A percentile compares a stretch with the other conserved stretches of the same genome.
Conservation (phyloP, 345 rosid species). For the Gossypium australe region DNA sequence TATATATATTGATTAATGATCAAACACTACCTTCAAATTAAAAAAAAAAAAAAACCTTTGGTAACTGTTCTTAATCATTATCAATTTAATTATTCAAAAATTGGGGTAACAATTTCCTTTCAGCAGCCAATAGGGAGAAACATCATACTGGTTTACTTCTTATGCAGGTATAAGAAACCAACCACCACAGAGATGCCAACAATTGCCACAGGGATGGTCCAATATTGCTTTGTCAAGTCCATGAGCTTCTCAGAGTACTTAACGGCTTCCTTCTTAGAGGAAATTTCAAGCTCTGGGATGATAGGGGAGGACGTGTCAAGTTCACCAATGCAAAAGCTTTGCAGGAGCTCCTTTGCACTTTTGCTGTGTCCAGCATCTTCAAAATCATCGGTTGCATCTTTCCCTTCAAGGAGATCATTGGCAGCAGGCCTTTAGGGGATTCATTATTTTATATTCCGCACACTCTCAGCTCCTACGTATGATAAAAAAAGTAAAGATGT, state of each 20-base stretch:
- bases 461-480: neutral
- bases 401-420: slow-evolving; percentile 35
- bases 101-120: neutral
- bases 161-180: slow-evolving; percentile 53
- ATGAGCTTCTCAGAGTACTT: slow-evolving; percentile 33
- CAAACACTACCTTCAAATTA: slow-evolving; percentile 2
- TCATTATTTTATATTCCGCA: neutral
- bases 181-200: slow-evolving; percentile 54
- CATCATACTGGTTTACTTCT: slow-evolving; percentile 36
- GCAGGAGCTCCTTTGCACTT: slow-evolving; percentile 61
- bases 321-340: slow-evolving; percentile 68
- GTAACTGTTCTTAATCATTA: neutral
- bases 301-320: slow-evolving; percentile 41
- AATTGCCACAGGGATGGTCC: slow-evolving; percentile 62
- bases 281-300: slow-evolving; percentile 64
- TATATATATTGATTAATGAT: neutral
- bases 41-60: neutral
- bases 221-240: slow-evolving; percentile 56
- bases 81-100: slow-evolving; percentile 14
- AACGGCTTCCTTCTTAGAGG: slow-evolving; percentile 31
- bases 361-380: slow-evolving; percentile 90
- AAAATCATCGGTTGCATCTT: slow-evolving; percentile 79
- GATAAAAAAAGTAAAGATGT: neutral
- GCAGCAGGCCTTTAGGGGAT: slow-evolving; percentile 10
- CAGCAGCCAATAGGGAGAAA: neutral